Base-by-base conservation (phyloP, 108 stramenopile species). In the Skeletonema potamos region DNA sequence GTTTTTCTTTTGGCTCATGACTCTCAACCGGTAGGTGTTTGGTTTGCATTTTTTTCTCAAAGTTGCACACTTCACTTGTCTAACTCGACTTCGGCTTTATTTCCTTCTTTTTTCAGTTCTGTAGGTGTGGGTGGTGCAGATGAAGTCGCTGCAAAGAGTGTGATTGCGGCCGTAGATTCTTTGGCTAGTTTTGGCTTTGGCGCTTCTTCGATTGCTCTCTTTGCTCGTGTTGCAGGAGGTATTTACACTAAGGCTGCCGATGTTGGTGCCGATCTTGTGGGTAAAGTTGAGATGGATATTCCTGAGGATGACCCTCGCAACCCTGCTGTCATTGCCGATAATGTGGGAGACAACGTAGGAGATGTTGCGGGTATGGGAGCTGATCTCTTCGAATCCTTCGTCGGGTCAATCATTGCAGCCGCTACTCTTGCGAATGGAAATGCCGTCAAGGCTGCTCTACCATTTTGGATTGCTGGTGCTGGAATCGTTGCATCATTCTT, bases 161-260 rank as follows among this genome's bases (percentile, higher is more conserved):
- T 51, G 48, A 51, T 51, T 22, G 48, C 48, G 22, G 48, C 48
- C 9, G 48, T 51, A 8, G 48, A 51, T 51, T 51, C 48, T 51
- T 51, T 59, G 30, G 58, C 33, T 30, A 34, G 58, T 34, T 98
- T 94, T 84, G 97, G 96, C 29, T 94, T 98, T 63, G 97, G 97
- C 22, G 97, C 94, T 6, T 97, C 96, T 26, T 92, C 89, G 22
- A 96, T 98, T 87, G 97, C 97, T 51, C 92, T 98, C 68, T 98
- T 98, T 86, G 94, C 92, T 39, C 97, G 95, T 73, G 95, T 98
- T 10, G 97, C 92, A 12, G 97, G 97, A n/a, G 97, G 97, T 39
- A 97, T 98, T 73, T 97, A 92, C 90, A 98, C 97, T 74, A 98
- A 98, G 85, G 97, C 97, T 13, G 97, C 97, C 11, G 97, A 98